phyloP scores from a whole-genome alignment of 768 basidiomycete species.

The Tricholomella constricta region DNA sequence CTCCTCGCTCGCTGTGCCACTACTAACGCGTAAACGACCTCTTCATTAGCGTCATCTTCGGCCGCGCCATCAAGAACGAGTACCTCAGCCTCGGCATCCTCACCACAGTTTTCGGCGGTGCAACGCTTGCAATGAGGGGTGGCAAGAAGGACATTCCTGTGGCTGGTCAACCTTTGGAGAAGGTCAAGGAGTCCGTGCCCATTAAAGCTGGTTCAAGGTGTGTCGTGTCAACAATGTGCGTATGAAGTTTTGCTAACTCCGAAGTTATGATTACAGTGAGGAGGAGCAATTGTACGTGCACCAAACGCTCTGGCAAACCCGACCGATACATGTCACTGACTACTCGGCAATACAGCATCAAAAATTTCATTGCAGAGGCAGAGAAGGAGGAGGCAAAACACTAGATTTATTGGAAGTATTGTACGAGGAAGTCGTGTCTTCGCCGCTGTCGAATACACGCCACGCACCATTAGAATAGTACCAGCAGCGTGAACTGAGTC shows the following conservation, averaged over 20 bases:
- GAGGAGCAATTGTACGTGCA: slow-evolving; percentile 80
- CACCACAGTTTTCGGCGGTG: slow-evolving; percentile 52
- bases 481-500: not conserved
- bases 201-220: slow-evolving; percentile 70
- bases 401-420: slow-evolving; percentile 25
- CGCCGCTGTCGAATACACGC: slow-evolving; percentile 6
- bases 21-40: not conserved
- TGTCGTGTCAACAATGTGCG: slow-evolving; percentile 28
- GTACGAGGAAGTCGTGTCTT: slow-evolving; percentile 5
- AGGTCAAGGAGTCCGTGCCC: slow-evolving; percentile 66
- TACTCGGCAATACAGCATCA: slow-evolving; percentile 62
- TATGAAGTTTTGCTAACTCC: slow-evolving; percentile 11
- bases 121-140: slow-evolving; percentile 55
- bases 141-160: slow-evolving; percentile 51
- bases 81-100: slow-evolving; percentile 75
- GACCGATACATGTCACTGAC: slow-evolving; percentile 19
- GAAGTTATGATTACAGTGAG: slow-evolving; percentile 49
- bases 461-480: slow-evolving; percentile 6
- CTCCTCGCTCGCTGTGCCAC: not conserved
- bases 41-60: slow-evolving; percentile 63
- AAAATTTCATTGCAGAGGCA: slow-evolving; percentile 78
- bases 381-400: slow-evolving; percentile 71
- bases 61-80: slow-evolving; percentile 81
- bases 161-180: slow-evolving; percentile 47
- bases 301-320: not conserved